A percentile compares a stretch with the other conserved stretches of the same genome.
Conservation (phyloP, 441 rosid genomes). For the Bruguiera hainesii region DNA sequence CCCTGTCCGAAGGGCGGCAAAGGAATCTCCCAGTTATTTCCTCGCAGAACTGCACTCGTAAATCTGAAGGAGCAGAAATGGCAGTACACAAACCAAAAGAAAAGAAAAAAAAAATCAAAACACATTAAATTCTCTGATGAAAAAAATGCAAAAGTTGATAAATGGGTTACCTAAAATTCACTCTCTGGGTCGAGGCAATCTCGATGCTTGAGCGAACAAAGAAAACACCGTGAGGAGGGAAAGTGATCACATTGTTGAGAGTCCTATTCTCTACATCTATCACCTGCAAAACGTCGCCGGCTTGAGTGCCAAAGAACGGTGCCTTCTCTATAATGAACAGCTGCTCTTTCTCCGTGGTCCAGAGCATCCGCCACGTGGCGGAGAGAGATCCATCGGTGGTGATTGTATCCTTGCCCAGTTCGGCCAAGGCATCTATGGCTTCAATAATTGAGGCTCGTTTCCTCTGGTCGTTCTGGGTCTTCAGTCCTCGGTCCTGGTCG, state of each 20-base stretch:
- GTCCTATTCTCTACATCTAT: constrained; percentile 55
- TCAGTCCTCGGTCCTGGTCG: constrained; percentile 84
- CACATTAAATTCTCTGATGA: background rate
- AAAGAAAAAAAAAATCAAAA: background rate
- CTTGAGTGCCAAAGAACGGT: constrained; percentile 56
- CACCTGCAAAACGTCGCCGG: constrained; percentile 92
- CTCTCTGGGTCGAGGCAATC: constrained; percentile 70
- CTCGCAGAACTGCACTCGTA: constrained; percentile 74
- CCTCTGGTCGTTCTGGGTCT: constrained; percentile 56
- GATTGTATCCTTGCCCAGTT: constrained; percentile 42
- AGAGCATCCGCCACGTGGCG: constrained; percentile 81
- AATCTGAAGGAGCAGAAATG: constrained; percentile 37
- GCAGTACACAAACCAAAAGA: background rate
- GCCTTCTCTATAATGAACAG: constrained; percentile 86
- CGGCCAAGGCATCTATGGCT: constrained; percentile 64
- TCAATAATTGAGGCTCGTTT: constrained; percentile 54
- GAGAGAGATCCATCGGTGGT: constrained; percentile 67
- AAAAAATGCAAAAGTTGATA: background rate
- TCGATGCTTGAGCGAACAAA: constrained; percentile 72
- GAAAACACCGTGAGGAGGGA: constrained; percentile 92
- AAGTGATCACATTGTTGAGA: constrained; percentile 80
- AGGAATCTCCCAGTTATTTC: constrained; percentile 68
- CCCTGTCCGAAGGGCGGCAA: constrained; percentile 94
- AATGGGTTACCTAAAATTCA: constrained; percentile 60
- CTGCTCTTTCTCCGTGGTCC: constrained; percentile 98